These are phyloP conservation scores for Neurospora cerealis DNA, from an alignment of 495 filamentous ascomycete genomes.

Conservation along the genomic window DNA sequence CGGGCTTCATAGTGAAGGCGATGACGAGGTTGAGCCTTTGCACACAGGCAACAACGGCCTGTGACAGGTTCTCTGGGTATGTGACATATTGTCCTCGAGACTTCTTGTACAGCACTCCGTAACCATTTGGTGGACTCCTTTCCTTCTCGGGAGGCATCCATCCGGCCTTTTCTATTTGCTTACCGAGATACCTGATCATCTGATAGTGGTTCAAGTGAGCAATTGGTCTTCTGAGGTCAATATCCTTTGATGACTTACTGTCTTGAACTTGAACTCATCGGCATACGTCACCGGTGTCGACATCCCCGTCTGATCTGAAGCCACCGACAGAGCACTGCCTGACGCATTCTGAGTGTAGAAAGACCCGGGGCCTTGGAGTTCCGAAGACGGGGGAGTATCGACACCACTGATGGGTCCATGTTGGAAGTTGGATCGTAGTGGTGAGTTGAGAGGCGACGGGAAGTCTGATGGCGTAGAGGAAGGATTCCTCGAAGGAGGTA, in stretches of 20 bases:
- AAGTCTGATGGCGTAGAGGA: constrained; percentile 1
- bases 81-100: constrained; percentile 49
- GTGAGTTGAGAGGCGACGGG: neutral
- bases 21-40: constrained; percentile 53
- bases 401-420: neutral
- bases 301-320: neutral
- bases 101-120: constrained; percentile 57
- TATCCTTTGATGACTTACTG: neutral
- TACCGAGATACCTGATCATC: constrained; percentile 66
- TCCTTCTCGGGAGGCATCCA: constrained; percentile 42
- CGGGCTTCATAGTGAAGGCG: constrained; percentile 5
- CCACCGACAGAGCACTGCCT: neutral
- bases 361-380: neutral
- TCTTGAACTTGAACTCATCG: constrained; percentile 9
- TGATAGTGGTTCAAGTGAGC: constrained; percentile 54
- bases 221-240: neutral
- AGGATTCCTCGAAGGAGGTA: neutral
- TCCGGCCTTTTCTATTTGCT: constrained; percentile 53
- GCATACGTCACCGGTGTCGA: neutral
- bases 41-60: constrained; percentile 43
- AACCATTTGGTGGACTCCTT: constrained; percentile 41
- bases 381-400: neutral
- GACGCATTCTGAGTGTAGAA: neutral
- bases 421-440: neutral
- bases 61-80: constrained; percentile 44